Percentiles rank a stretch among this genome's conserved stretches.
These are phyloP conservation scores for Zelopaecilomyces penicillatus DNA, from an alignment of 2,329 filamentous ascomycete genomes.

Conservation along the genomic window DNA sequence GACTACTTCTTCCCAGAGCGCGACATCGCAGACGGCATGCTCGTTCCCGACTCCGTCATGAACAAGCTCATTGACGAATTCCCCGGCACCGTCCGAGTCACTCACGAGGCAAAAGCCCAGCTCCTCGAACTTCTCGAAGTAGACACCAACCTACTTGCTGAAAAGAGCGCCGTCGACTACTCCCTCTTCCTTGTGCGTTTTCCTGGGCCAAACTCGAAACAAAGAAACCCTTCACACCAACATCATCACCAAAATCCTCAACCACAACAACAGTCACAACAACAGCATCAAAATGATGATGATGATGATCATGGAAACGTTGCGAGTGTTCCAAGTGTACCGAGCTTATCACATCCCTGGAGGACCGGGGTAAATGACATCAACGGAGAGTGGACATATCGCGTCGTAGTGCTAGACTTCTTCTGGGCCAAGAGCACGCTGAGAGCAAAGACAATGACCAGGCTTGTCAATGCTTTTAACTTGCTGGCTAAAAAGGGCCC, in stretches of 20 bases:
- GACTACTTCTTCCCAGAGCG: constrained; percentile 70
- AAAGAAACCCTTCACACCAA: neutral
- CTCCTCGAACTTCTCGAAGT: constrained; percentile 47
- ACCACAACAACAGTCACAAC: neutral
- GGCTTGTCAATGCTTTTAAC: constrained; percentile 56
- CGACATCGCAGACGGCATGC: constrained; percentile 55
- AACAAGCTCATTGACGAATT: constrained; percentile 60
- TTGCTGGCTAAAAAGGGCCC: constrained; percentile 53
- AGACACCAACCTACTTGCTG: constrained; percentile 56
- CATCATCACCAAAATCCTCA: constrained; percentile 14
- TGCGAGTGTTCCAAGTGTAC: too few species aligned
- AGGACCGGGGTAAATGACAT: constrained; percentile 51
- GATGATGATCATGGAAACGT: too few species aligned
- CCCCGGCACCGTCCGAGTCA: constrained; percentile 54
- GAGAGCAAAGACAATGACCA: constrained; percentile 57
- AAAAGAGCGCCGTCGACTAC: constrained; percentile 63
- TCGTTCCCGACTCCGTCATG: constrained; percentile 58
- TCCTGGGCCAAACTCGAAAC: constrained; percentile 11
- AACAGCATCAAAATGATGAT: too few species aligned
- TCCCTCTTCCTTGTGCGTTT: constrained; percentile 61
- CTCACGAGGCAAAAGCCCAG: constrained; percentile 42
- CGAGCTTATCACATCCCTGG: constrained; percentile 36
- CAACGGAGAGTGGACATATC: constrained; percentile 59
- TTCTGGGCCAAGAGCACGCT: constrained; percentile 70
- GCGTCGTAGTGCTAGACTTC: constrained; percentile 63